Conservation (phyloP, 1,284 basidiomycete genomes). For the Leccinum subrobustum region DNA sequence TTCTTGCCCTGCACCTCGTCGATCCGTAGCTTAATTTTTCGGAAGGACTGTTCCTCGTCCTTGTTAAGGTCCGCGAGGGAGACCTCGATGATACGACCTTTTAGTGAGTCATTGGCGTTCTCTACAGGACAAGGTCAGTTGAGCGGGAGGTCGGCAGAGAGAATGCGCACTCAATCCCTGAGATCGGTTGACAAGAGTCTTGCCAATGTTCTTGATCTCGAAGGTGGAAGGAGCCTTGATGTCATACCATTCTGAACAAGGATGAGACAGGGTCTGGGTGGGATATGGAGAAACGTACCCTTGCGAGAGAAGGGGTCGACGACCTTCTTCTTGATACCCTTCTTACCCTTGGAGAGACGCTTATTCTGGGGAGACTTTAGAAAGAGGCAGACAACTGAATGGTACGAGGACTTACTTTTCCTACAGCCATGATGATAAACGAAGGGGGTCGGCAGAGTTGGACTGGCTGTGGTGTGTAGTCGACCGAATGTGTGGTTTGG, state of each 20-base stretch:
- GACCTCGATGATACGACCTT: constrained; percentile 95
- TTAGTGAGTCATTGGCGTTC: constrained; percentile 98
- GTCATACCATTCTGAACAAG: constrained; percentile 92
- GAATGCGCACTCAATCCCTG: constrained; percentile 88
- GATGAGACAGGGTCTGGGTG: constrained; percentile 2
- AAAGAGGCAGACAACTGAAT: background rate
- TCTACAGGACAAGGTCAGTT: constrained; percentile 49
- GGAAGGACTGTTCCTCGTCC: constrained; percentile 99
- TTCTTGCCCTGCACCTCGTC: constrained; percentile 99
- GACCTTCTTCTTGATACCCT: constrained; percentile 99
- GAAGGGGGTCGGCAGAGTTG: constrained; percentile 47
- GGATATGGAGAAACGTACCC: constrained; percentile 50
- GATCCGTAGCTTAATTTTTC: constrained; percentile 98
- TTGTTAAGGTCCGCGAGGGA: constrained; percentile 99
- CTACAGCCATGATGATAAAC: constrained; percentile 80
- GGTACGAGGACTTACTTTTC: constrained; percentile 61
- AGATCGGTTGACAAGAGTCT: constrained; percentile 98
- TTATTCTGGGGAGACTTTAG: constrained; percentile 66
- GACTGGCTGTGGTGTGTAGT: constrained; percentile 47
- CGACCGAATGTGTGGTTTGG: constrained; percentile 15
- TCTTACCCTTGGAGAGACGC: constrained; percentile 99
- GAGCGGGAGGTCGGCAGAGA: constrained; percentile 5
- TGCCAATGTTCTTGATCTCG: constrained; percentile 95
- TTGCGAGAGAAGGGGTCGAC: constrained; percentile 99
- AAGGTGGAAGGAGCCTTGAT: constrained; percentile 99